Base-by-base conservation (phyloP, 305 asterid genomes). In the Solanum hybrid region DNA sequence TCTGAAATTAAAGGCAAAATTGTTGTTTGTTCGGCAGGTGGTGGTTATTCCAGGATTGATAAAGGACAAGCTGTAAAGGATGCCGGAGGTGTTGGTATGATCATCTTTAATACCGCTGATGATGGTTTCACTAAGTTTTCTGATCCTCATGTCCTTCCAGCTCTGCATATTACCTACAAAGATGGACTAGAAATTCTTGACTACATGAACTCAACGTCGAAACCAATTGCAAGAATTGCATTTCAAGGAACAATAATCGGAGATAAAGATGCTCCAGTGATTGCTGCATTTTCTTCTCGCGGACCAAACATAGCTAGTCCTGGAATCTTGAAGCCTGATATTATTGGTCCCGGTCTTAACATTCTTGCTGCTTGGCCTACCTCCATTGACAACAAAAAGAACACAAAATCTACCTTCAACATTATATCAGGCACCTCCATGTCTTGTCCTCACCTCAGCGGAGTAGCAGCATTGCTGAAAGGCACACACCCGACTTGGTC, bases 371-470 rank as follows among this genome's bases (percentile, higher is more conserved):
- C 95, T 38, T 97, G 98, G 98, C 89, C 96, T 4, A 88, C 89
- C 2, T 94, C 98, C 68, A 92, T 95, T 4, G 96, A 94, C 51
- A 93, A 93, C 51, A 91, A 79, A 29, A 78, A 89, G 89, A 95
- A 94, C 91, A 90, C 91, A 89, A 91, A 88, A 78, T 89, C 94
- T 11, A 92, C 90, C 24, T 95, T 94, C 93, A 94, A 94, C 76
- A 93, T 95, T 79, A 80, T 93, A 70, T 96, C 98, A 13, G 98
- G 98, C 79, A 96, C 99, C 38, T 97, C 99, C 17, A 96, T 95
- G 99, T 94, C 99, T 15, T 95, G 96, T 87, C 98, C 99, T 1
- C 99, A 96, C 90, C 91, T 94, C 4, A 94, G 95, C 39, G 99
- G 98, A 12, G 70, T 97, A 32, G 98, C 99, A 1, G 99, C 98